Percentiles rank a stretch among this genome's conserved stretches.
phyloP scores from a whole-genome alignment of 2,329 filamentous ascomycete species.

The Paecilomyces niveus region DNA sequence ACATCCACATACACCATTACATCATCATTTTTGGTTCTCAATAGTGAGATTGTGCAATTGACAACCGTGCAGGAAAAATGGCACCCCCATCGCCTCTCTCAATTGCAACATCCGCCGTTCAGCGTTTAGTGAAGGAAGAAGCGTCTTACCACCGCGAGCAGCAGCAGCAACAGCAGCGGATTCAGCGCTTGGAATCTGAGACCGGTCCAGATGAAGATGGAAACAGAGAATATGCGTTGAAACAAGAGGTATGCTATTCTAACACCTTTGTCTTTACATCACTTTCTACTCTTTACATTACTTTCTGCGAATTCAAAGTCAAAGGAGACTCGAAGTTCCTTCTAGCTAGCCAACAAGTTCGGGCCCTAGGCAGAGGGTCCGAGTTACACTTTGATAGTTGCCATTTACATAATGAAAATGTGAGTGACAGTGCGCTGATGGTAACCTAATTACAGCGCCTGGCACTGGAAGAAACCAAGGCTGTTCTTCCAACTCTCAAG shows the following conservation, averaged over 20 bases:
- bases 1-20: not conserved
- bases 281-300: not conserved
- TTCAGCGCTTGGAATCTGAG: conserved; percentile 61
- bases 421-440: not conserved
- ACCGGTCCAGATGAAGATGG: conserved; percentile 62
- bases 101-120: conserved; percentile 72
- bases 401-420: no score
- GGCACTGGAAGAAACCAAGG: conserved; percentile 81
- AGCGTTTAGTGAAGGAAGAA: conserved; percentile 86
- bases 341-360: no score
- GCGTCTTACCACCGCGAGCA: conserved; percentile 83
- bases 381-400: no score
- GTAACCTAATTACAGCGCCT: conserved; percentile 49
- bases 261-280: not conserved
- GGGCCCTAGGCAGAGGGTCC: no score
- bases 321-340: no score
- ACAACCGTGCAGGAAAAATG: conserved; percentile 47
- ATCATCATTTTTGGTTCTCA: not conserved
- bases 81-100: conserved; percentile 66
- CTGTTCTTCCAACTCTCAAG: conserved; percentile 66
- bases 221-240: conserved; percentile 72
- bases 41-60: conserved; percentile 5
- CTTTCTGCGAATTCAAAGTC: no score
- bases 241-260: conserved; percentile 69
- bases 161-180: conserved; percentile 62